These are phyloP conservation scores for Psilocybe subaeruginosa DNA, from an alignment of 768 basidiomycete genomes.

Conservation along the genomic window DNA sequence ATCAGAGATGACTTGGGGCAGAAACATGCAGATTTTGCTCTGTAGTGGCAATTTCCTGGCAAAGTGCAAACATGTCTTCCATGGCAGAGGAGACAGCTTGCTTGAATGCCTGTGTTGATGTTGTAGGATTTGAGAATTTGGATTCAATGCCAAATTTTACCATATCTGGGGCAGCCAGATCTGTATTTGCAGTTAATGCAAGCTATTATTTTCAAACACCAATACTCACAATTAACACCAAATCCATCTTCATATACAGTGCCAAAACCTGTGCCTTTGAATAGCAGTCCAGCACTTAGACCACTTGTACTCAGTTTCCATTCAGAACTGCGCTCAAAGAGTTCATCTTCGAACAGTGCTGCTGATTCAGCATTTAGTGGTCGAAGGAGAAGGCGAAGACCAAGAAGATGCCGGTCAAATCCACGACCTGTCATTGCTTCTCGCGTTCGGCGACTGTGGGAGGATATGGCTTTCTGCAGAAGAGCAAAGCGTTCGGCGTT, in stretches of 20 bases:
- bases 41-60: conserved; percentile 28
- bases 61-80: conserved; percentile 68
- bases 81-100: conserved; percentile 62
- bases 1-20: conserved; percentile 33
- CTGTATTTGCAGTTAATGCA: conserved; percentile 38
- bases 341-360: conserved; percentile 73
- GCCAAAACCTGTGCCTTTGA: conserved; percentile 93
- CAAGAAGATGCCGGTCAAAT: conserved; percentile 91
- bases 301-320: conserved; percentile 94
- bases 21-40: conserved; percentile 4
- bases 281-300: conserved; percentile 81
- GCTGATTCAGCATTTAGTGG: conserved; percentile 56
- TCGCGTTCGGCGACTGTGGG: conserved; percentile 73
- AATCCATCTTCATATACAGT: conserved; percentile 84
- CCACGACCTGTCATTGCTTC: conserved; percentile 83
- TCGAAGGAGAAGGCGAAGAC: conserved; percentile 68
- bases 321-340: conserved; percentile 73
- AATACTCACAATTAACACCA: conserved; percentile 85
- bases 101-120: conserved; percentile 75
- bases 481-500: conserved; percentile 42
- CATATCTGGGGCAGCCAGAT: conserved; percentile 75
- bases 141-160: conserved; percentile 96
- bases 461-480: conserved; percentile 68
- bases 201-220: not conserved
- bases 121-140: conserved; percentile 69